A percentile compares a stretch with the other conserved stretches of the same genome.
These are phyloP conservation scores for Citrullus mucosospermus DNA, from an alignment of 306 rosid genomes.

Conservation along the genomic window DNA sequence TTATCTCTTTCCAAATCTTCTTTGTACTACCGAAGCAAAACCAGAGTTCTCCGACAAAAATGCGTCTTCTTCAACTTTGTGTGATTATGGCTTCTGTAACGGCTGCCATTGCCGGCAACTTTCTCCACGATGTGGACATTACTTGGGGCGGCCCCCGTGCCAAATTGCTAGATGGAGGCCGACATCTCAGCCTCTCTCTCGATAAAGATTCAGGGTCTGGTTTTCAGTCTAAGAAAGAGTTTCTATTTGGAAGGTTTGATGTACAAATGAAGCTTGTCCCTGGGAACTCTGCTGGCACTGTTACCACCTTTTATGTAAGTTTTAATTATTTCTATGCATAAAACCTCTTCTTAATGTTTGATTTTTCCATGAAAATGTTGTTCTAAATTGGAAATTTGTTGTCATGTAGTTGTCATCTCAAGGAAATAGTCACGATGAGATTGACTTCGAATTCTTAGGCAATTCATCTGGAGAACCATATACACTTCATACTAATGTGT, in stretches of 20 bases:
- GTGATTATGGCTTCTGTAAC: slow-evolving; percentile 4
- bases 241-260: slow-evolving; percentile 54
- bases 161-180: slow-evolving; percentile 44
- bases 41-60: neutral
- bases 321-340: too few relatives aligned
- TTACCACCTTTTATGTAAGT: slow-evolving; percentile 51
- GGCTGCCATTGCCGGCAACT: slow-evolving; percentile 33
- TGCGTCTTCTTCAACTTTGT: neutral
- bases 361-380: too few relatives aligned
- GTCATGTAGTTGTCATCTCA: slow-evolving; percentile 46
- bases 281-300: slow-evolving; percentile 85
- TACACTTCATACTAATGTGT: slow-evolving; percentile 30
- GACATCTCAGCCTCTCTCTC: slow-evolving; percentile 51
- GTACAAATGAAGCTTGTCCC: slow-evolving; percentile 66
- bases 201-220: slow-evolving; percentile 81
- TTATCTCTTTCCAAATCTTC: too few relatives aligned
- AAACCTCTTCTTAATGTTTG: too few relatives aligned
- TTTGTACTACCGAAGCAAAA: neutral
- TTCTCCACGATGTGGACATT: slow-evolving; percentile 47
- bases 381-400: neutral
- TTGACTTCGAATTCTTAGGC: slow-evolving; percentile 37
- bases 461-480: slow-evolving; percentile 29
- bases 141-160: slow-evolving; percentile 58
- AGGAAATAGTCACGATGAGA: slow-evolving; percentile 31
- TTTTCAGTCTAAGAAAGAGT: slow-evolving; percentile 52